phyloP scores from a whole-genome alignment of 805 yeast genomes.

The Trichomonascus vanleenenianus region DNA sequence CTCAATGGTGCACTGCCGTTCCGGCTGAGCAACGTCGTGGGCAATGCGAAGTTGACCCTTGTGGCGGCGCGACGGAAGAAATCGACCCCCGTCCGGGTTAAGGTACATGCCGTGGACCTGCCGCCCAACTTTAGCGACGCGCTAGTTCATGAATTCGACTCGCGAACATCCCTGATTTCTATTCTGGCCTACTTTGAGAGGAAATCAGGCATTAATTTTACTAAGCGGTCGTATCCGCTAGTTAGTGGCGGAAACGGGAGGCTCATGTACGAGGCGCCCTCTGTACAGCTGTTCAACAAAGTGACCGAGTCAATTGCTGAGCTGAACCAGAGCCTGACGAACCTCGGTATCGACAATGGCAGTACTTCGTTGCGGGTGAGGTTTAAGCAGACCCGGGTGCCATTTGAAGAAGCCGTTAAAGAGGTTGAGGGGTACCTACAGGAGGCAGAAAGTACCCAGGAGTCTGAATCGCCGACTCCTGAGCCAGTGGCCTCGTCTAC shows the following conservation, averaged over 20 bases:
- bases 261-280: constrained; percentile 15
- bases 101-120: constrained; percentile 14
- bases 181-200: constrained; percentile 19
- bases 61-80: constrained; percentile 6
- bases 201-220: constrained; percentile 19
- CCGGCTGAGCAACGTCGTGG: constrained; percentile 15
- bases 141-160: constrained; percentile 15
- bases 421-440: constrained; percentile 3
- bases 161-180: constrained; percentile 15
- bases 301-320: constrained; percentile 12
- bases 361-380: constrained; percentile 15
- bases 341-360: constrained; percentile 17
- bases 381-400: constrained; percentile 12
- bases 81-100: constrained; percentile 7
- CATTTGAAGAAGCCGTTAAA: constrained; percentile 12
- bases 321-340: constrained; percentile 10
- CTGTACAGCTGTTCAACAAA: constrained; percentile 17
- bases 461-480: neutral
- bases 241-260: neutral
- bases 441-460: neutral
- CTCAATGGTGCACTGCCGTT: constrained; percentile 14
- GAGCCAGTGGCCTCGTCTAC: neutral
- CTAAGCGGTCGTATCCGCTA: constrained; percentile 8
- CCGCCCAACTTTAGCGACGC: constrained; percentile 13
- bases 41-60: constrained; percentile 19